Evolutionary conservation across 2,329 filamentous ascomycete species (phyloP).

Genomic region (Metarhizium brunneum): DNA sequence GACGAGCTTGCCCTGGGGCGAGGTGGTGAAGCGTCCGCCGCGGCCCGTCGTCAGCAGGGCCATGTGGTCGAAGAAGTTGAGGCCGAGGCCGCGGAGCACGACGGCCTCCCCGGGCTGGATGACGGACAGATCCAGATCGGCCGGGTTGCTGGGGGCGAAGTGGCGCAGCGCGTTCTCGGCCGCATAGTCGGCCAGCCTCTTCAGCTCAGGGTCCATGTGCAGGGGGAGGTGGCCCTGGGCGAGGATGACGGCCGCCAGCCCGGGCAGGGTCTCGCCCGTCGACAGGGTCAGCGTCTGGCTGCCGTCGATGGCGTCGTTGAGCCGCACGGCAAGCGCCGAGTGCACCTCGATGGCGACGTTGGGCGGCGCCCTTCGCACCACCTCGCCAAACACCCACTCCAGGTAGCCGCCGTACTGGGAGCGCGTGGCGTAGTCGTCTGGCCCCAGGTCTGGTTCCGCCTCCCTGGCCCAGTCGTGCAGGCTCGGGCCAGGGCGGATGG

Average conservation of each 20-base stretch:
- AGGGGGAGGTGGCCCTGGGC: constrained; percentile 5
- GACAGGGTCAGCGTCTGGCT: constrained; percentile 3
- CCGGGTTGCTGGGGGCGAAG: constrained; percentile 2
- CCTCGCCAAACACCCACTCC: constrained; percentile 3
- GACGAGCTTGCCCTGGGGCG: neutral
- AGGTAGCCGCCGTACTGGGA: constrained; percentile 5
- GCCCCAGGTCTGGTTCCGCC: neutral
- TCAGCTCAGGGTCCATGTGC: neutral
- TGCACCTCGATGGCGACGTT: neutral
- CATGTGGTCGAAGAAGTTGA: constrained; percentile 7
- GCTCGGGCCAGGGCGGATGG: constrained; percentile 3
- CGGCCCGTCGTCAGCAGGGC: constrained; percentile 1
- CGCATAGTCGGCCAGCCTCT: neutral
- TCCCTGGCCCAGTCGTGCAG: constrained; percentile 5
- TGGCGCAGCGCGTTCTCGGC: neutral
- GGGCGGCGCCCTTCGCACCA: constrained; percentile 1
- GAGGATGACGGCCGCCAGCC: constrained; percentile 1
- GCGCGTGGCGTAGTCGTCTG: constrained; percentile 4
- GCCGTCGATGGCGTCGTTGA: neutral
- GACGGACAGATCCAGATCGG: constrained; percentile 1
- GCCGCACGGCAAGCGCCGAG: neutral
- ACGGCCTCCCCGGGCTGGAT: neutral
- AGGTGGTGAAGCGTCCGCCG: neutral
- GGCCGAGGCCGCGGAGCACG: constrained; percentile 1
- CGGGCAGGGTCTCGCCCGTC: neutral